Base-by-base conservation (phyloP, 1,284 basidiomycete genomes). In the Meira miltonrushii region DNA sequence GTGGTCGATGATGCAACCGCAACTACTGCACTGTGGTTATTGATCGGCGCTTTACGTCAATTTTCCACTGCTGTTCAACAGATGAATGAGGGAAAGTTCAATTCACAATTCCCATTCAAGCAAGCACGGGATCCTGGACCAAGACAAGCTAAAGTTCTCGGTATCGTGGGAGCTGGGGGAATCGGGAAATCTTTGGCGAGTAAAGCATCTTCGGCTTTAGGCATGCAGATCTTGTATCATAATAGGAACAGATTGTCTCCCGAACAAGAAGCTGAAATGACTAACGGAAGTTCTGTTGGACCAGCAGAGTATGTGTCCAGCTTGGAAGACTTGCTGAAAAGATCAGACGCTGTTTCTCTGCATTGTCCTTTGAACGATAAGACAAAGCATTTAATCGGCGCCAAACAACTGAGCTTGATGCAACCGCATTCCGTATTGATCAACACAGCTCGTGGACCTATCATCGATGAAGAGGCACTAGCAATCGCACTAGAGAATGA, bases 371-470 rank as follows among this genome's bases (percentile, higher is more conserved):
- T 81, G 17, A 80, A 77, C n/a, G 68, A 77, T 0, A 43, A 65
- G 9, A 83, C 82, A 7, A 61, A 68, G 11, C 69, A 78, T 11
- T 57, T 82, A 54, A 80, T 83, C 37, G 72, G 77, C 0, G 60
- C 59, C 13, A 47, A 56, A 4, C 72, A 83, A 63, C 63, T 83
- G 28, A 54, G 46, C 6, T 48, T 60, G 41, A 81, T 82, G 79
- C 80, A 79, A 58, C 38, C 58, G 1, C 55, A 58, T 0, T 79
- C 80, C 0, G 67, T 82, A 12, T 55, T 83, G 12, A 67, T 83
- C 69, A 83, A 83, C 68, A 81, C 81, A 0, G 78, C 81, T 0
- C 69, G 82, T 25, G 82, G 82, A 0, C 80, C 78, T 4, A 77
- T 82, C 11, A 70, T 82, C n/a, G 78, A 82, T 54, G 81, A 82